Percentiles rank a stretch among this genome's conserved stretches.
phyloP scores from a whole-genome alignment of 495 filamentous ascomycete genomes.

The Penicillium paradoxum region DNA sequence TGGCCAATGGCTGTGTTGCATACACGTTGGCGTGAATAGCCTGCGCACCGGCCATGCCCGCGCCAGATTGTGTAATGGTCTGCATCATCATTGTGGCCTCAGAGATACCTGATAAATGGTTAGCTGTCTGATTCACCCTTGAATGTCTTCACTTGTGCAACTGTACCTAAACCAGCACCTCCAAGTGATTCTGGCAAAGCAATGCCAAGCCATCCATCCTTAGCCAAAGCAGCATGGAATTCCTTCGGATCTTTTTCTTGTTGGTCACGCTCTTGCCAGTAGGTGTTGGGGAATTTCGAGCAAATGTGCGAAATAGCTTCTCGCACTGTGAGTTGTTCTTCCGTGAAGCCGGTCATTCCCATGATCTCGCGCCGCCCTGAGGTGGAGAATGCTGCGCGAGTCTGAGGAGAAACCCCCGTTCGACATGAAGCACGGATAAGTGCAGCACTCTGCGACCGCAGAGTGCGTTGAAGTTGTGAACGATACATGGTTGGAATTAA shows the following conservation, averaged over 20 bases:
- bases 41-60: slow-evolving; percentile 74
- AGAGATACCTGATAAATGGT: slow-evolving; percentile 47
- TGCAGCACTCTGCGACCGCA: slow-evolving; percentile 6
- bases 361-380: slow-evolving; percentile 46
- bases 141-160: slow-evolving; percentile 51
- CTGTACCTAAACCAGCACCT: slow-evolving; percentile 66
- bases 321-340: slow-evolving; percentile 64
- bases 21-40: slow-evolving; percentile 74
- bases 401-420: not conserved
- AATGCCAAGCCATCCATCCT: slow-evolving; percentile 79
- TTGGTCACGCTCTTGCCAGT: slow-evolving; percentile 69
- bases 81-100: slow-evolving; percentile 86
- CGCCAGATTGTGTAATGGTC: slow-evolving; percentile 70
- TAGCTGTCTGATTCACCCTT: slow-evolving; percentile 6
- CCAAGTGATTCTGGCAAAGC: slow-evolving; percentile 68
- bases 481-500: slow-evolving; percentile 15
- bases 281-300: slow-evolving; percentile 55
- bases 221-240: slow-evolving; percentile 69
- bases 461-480: slow-evolving; percentile 6
- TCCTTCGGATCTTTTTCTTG: slow-evolving; percentile 64
- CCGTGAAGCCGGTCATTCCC: slow-evolving; percentile 67
- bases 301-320: slow-evolving; percentile 68
- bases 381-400: slow-evolving; percentile 25
- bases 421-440: not conserved
- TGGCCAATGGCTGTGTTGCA: slow-evolving; percentile 70